Conservation (phyloP, 2,329 filamentous ascomycete species). For the Epichloe baconii region DNA sequence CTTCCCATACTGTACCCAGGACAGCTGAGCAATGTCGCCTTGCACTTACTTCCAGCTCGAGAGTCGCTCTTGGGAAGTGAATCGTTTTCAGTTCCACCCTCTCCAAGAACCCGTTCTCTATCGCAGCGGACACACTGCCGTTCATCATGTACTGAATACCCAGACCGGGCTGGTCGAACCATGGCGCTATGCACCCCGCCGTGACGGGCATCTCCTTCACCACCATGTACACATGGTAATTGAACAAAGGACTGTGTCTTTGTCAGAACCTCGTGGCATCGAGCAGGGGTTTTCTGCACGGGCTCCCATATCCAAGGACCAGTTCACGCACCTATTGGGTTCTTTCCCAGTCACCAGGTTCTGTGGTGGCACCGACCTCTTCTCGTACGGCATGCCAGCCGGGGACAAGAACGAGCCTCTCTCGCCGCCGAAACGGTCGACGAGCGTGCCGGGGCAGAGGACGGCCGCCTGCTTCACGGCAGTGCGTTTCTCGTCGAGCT, state of each 20-base stretch:
- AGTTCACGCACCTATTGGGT: not conserved
- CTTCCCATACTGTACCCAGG: not conserved
- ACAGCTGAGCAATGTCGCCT: not conserved
- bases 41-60: not conserved
- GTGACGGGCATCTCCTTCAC: not conserved
- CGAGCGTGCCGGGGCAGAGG: not conserved
- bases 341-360: not conserved
- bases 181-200: not conserved
- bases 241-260: not conserved
- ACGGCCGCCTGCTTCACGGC: not conserved
- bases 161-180: conserved; percentile 1
- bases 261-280: not conserved
- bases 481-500: not conserved
- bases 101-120: not conserved
- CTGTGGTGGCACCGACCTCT: not conserved
- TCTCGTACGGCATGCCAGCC: not conserved
- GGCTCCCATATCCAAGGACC: not conserved
- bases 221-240: conserved; percentile 1
- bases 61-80: not conserved
- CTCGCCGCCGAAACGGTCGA: not conserved
- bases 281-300: not conserved
- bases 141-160: not conserved
- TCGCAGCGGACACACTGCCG: not conserved
- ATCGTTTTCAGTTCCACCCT: not conserved
- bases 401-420: not conserved